These are phyloP conservation scores for Hemileia vastatrix DNA, from an alignment of 1,284 basidiomycete genomes.

Conservation along the genomic window DNA sequence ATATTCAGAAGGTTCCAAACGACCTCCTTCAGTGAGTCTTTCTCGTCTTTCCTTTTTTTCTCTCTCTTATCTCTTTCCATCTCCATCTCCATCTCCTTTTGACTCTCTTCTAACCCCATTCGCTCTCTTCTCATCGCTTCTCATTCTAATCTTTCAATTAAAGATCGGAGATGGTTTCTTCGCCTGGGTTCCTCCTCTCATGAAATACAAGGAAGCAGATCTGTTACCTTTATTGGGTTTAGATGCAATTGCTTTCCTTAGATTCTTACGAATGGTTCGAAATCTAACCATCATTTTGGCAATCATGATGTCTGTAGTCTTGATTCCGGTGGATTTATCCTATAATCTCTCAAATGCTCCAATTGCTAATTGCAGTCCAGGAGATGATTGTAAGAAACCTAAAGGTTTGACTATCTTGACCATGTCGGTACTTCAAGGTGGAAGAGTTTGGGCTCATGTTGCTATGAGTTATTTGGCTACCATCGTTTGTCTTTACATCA, in stretches of 20 bases:
- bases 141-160: too few relatives aligned
- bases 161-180: constrained; percentile 25
- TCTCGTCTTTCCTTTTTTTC: too few relatives aligned
- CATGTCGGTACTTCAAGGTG: constrained; percentile 36
- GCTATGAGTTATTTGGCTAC: constrained; percentile 40
- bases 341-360: constrained; percentile 24
- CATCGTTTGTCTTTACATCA: constrained; percentile 33
- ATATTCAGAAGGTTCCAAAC: too few relatives aligned
- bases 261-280: constrained; percentile 81
- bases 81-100: too few relatives aligned
- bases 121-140: too few relatives aligned
- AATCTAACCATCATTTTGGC: too few relatives aligned
- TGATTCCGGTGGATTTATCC: constrained; percentile 68
- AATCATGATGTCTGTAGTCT: too few relatives aligned
- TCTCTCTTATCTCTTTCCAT: too few relatives aligned
- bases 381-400: not conserved
- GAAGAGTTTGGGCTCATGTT: constrained; percentile 40
- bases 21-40: too few relatives aligned
- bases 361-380: constrained; percentile 19
- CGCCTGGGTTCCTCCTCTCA: constrained; percentile 67
- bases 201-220: constrained; percentile 73
- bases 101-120: too few relatives aligned
- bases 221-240: constrained; percentile 79
- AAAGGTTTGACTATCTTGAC: constrained; percentile 30
- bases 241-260: constrained; percentile 82